Base-by-base conservation (phyloP, 192 early-diverging fungal genomes). In the Jimgerdemannia flammicorona region DNA sequence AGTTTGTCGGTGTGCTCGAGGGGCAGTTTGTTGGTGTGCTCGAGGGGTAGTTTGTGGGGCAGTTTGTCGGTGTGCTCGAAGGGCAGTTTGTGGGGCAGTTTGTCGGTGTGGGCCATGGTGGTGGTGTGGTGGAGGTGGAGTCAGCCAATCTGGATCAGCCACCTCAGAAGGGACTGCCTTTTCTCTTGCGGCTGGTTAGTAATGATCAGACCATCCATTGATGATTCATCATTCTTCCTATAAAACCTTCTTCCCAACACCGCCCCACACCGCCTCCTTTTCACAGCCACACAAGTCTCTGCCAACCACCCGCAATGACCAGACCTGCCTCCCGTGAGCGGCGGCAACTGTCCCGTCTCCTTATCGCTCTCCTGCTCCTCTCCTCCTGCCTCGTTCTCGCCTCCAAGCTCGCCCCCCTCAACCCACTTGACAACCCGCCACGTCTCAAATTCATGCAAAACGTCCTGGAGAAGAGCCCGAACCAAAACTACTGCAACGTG, bases 401-500 rank as follows among this genome's bases (percentile, higher is more conserved):
- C 49, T 6, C 49, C 49, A 29, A 29, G 29, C 49, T 59, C 49
- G 49, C 6, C 49, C 6, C 49, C 49, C 14, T 59, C 6, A 10
- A 6, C 49, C 49, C 49, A 14, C 49, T 59, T 14, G 14, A 14
- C 49, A 59, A 59, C 49, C 49, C 49, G 6, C 49, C 49, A 6
- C 49, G 49, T 59, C 49, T 59, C 49, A 59, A 59, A 18, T 87
- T 87, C 75, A 79, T 87, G 78, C 80, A 84, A 11, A 78, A 84
- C 49, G 86, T 87, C 3, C 71, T 87, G 69, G 83, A 87, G 74
- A 86, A 85, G 66, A 82, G 83, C 10, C 74, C 78, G 64, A 76
- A 83, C 64, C 84, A 86, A 73, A 83, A 89, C 75, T 87, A 87
- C 65, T 89, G 88, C 78, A 78, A 73, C 42, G 80, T 81, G 71